A percentile compares a stretch with the other conserved stretches of the same genome.
Evolutionary conservation across 2,329 filamentous ascomycete species (phyloP).

Genomic region (Fusarium sp.): DNA sequence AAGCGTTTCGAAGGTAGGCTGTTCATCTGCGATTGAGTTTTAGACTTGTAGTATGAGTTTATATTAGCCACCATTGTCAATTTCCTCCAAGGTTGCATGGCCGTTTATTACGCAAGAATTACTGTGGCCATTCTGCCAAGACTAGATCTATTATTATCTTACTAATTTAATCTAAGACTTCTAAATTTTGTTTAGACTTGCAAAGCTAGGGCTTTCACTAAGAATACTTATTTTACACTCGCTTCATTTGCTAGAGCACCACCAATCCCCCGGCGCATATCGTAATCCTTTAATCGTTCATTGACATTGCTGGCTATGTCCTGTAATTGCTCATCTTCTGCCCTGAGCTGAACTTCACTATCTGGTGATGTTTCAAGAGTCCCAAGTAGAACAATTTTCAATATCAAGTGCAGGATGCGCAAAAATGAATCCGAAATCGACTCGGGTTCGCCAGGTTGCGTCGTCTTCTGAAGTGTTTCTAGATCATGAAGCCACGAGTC

Average conservation of each 20-base stretch:
- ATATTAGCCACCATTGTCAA: too few relatives aligned
- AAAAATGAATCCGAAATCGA: conserved; percentile 53
- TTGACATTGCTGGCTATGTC: conserved; percentile 47
- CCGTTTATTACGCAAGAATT: too few relatives aligned
- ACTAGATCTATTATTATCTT: too few relatives aligned
- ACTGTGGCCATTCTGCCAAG: too few relatives aligned
- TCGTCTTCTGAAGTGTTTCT: conserved; percentile 42
- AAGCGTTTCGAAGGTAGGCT: too few relatives aligned
- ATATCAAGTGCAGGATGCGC: conserved; percentile 52
- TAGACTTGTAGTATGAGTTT: too few relatives aligned
- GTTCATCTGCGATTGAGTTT: too few relatives aligned
- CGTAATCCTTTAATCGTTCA: conserved; percentile 52
- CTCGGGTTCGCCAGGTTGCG: conserved; percentile 37
- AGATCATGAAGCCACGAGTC: conserved; percentile 53
- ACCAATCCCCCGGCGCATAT: conserved; percentile 7
- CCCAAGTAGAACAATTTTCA: conserved; percentile 54
- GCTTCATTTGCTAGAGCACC: too few relatives aligned
- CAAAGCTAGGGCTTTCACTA: too few relatives aligned
- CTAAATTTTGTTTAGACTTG: too few relatives aligned
- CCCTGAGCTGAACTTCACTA: conserved; percentile 46
- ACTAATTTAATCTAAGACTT: too few relatives aligned
- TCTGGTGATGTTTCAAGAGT: conserved; percentile 50
- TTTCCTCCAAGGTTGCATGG: too few relatives aligned
- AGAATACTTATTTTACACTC: neutral
- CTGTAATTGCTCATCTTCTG: conserved; percentile 52